phyloP scores from a whole-genome alignment of 129 eudicot genomes.

The Sambucus nigra region DNA sequence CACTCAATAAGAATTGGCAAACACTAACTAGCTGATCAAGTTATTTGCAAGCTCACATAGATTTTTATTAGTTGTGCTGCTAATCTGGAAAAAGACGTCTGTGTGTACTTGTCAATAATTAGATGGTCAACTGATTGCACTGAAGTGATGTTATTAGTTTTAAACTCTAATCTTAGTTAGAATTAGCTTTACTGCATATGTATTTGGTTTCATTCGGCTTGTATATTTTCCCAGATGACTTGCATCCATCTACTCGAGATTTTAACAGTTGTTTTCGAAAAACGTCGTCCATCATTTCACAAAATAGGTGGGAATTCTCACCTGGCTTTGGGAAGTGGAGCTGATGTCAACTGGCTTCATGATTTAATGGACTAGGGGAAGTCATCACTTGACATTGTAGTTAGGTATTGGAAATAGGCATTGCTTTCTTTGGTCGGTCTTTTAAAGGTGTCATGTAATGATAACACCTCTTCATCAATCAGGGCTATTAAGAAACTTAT shows the following conservation, averaged over 20 bases:
- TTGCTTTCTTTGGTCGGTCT: conserved; percentile 46
- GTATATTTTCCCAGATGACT: conserved; percentile 68
- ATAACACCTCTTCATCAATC: conserved; percentile 33
- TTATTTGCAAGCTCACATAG: too few relatives aligned
- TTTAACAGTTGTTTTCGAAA: conserved; percentile 56
- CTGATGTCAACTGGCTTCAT: conserved; percentile 54
- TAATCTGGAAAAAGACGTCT: too few relatives aligned
- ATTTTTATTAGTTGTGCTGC: too few relatives aligned
- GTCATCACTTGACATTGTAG: conserved; percentile 64
- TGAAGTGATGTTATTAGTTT: neutral
- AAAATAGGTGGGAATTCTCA: conserved; percentile 19
- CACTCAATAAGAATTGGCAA: too few relatives aligned
- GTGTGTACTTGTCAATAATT: too few relatives aligned
- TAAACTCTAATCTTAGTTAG: too few relatives aligned
- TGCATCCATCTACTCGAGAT: conserved; percentile 85
- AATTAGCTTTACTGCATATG: neutral
- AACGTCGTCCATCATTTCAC: conserved; percentile 29
- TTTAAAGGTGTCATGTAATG: conserved; percentile 42
- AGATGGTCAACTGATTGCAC: too few relatives aligned
- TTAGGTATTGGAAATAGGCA: conserved; percentile 86
- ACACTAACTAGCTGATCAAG: too few relatives aligned
- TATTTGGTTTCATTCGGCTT: conserved; percentile 5
- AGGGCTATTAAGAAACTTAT: conserved; percentile 46
- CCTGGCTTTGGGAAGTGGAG: conserved; percentile 19
- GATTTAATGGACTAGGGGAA: conserved; percentile 86